Evolutionary conservation across 2,329 filamentous ascomycete species (phyloP), one percentile per base, ranked within the genome.

Genomic region (Zopfia rhizophila): DNA sequence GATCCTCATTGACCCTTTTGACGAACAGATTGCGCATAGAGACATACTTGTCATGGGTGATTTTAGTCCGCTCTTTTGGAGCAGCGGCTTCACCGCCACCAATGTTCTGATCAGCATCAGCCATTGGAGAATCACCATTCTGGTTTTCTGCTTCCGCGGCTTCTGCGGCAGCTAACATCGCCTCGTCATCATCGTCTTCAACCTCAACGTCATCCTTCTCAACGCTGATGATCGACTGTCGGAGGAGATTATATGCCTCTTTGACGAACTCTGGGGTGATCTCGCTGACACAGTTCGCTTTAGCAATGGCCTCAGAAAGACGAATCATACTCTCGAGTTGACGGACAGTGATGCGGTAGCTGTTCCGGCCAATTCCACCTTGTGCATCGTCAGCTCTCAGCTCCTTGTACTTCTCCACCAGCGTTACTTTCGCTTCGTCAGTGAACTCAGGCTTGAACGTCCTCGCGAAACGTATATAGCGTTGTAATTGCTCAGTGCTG

Each of bases 131-230:
- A 25, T 70, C 66, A 5, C 53, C 80, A 75, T 76, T 75, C 59
- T 81, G 73, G 48, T 72, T 58, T 59, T 80, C 64, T 61, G 16
- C 51, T 24, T 72, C 74, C 0, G 72, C 78, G 28, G 79, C 78
- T 2, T 81, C 81, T 2, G 81, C 79, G 11, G 66, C 75, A 30
- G 74, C 79, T 45, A 75, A 70, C 50, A 79, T 78, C 51, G 76
- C 78, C 14, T 85, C 83, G 14, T 89, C 88, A 3, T 90, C 87
- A 5, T 87, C 83, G 5, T 92, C 91, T 40, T 96, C 91, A 51
- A 99, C 87, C 66, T 97, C 93, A 12, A 99, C 86, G 62, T 99
- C 94, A 61, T 99, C 94, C 66, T 97, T 94, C 74, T 99, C 94
- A 18, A 99, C 94, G 2, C 89, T 94, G 63, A 99, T 97, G 69